Evolutionary conservation across 768 basidiomycete genomes (phyloP).

Genomic region (Coprinopsis sp.): DNA sequence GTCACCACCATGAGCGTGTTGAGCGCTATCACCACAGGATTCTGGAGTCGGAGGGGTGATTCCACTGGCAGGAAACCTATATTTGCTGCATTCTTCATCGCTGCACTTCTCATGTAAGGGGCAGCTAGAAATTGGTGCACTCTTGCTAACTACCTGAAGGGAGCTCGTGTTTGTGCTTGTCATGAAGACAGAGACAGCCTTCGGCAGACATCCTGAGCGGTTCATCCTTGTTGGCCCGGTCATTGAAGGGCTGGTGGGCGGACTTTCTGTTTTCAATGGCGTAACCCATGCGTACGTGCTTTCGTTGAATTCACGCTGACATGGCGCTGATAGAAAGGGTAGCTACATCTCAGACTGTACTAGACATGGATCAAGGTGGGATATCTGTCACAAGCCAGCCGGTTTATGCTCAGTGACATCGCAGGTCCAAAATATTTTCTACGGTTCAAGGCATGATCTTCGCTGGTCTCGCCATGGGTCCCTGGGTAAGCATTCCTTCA

Average conservation of each 20-base stretch:
- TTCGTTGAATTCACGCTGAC: slow-evolving; percentile 16
- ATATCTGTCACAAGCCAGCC: neutral
- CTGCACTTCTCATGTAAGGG: slow-evolving; percentile 69
- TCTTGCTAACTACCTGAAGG: slow-evolving; percentile 34
- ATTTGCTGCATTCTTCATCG: slow-evolving; percentile 59
- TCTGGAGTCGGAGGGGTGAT: slow-evolving; percentile 84
- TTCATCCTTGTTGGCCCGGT: slow-evolving; percentile 75
- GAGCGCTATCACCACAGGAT: slow-evolving; percentile 78
- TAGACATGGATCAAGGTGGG: slow-evolving; percentile 43
- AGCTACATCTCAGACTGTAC: slow-evolving; percentile 56
- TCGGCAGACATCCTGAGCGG: slow-evolving; percentile 55
- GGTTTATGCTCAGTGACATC: neutral
- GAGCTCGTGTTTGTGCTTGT: slow-evolving; percentile 79
- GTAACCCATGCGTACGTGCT: slow-evolving; percentile 60
- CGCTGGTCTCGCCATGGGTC: slow-evolving; percentile 74
- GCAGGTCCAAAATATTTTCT: slow-evolving; percentile 50
- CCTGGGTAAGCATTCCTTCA: slow-evolving; percentile 50
- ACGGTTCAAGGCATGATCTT: slow-evolving; percentile 72
- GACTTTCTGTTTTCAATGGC: slow-evolving; percentile 59
- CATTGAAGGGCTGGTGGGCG: slow-evolving; percentile 77
- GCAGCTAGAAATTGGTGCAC: slow-evolving; percentile 4
- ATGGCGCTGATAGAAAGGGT: neutral
- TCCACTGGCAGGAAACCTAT: slow-evolving; percentile 71
- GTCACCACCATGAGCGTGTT: slow-evolving; percentile 74
- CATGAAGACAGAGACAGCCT: slow-evolving; percentile 49